Conservation (phyloP, 768 basidiomycete species). For the Rhodotorula babjevae region DNA sequence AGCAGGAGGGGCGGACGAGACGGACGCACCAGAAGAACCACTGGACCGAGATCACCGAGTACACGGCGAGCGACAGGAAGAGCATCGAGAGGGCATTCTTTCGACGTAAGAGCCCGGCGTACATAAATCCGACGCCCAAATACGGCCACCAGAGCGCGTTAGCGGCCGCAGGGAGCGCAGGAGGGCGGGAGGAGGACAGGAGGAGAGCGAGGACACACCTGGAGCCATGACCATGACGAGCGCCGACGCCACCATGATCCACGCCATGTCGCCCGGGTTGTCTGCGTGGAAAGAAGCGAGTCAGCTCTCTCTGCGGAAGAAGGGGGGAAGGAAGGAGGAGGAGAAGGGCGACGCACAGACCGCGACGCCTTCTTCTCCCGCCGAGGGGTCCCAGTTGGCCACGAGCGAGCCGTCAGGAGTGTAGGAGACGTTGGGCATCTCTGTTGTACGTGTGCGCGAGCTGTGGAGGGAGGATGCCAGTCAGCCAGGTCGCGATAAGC, state of each 20-base stretch:
- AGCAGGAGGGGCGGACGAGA: too few relatives aligned
- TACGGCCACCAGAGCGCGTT: too few relatives aligned
- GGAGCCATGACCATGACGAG: conserved; percentile 51
- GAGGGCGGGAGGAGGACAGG: too few relatives aligned
- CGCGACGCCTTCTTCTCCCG: background rate
- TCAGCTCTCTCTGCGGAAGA: too few relatives aligned
- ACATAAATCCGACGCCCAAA: conserved; percentile 43
- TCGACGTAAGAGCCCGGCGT: conserved; percentile 43
- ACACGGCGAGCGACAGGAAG: conserved; percentile 47
- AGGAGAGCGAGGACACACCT: conserved; percentile 35
- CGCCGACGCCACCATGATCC: conserved; percentile 39
- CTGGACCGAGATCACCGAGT: conserved; percentile 37
- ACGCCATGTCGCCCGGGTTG: conserved; percentile 16
- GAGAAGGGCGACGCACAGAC: background rate
- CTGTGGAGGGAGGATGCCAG: background rate
- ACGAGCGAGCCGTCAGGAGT: background rate
- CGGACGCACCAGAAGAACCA: conserved; percentile 63
- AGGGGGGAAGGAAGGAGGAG: too few relatives aligned
- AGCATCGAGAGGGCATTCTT: conserved; percentile 52
- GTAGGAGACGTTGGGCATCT: conserved; percentile 12
- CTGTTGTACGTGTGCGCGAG: too few relatives aligned
- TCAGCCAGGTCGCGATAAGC: background rate
- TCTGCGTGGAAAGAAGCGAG: background rate
- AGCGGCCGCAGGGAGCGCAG: too few relatives aligned
- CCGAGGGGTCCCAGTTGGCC: background rate